These are phyloP conservation scores for Eutrema salsugineum DNA, from an alignment of 441 rosid species.

Conservation along the genomic window DNA sequence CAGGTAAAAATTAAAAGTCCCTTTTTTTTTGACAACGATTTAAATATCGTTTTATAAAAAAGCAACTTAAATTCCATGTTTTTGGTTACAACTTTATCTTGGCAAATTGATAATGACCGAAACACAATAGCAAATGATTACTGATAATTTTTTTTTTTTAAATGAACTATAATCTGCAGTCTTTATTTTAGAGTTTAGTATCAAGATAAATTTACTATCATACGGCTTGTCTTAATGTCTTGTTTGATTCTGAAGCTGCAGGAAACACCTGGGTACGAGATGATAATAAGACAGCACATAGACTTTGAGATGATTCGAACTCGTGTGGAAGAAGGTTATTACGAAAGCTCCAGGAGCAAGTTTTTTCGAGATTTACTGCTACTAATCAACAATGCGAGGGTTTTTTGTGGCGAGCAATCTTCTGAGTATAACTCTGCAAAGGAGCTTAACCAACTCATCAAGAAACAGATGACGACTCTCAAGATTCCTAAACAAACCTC, in stretches of 20 bases:
- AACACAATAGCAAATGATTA: not conserved
- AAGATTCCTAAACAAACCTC: conserved; percentile 9
- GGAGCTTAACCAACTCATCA: conserved; percentile 43
- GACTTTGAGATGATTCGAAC: conserved; percentile 45
- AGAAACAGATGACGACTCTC: conserved; percentile 31
- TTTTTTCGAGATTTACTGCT: conserved; percentile 55
- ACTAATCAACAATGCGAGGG: conserved; percentile 46
- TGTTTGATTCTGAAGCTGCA: conserved; percentile 29
- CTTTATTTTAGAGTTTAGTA: not conserved
- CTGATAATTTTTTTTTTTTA: not conserved
- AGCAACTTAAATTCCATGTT: too few relatives aligned
- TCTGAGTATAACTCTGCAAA: conserved; percentile 33
- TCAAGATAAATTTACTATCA: not conserved
- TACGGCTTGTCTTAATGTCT: not conserved
- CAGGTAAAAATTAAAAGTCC: conserved; percentile 38
- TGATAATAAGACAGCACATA: conserved; percentile 43
- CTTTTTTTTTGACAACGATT: not conserved
- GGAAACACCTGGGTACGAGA: conserved; percentile 40
- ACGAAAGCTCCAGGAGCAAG: conserved; percentile 34
- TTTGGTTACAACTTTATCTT: too few relatives aligned
- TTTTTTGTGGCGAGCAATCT: conserved; percentile 40
- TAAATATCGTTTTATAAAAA: too few relatives aligned
- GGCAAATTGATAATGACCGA: too few relatives aligned
- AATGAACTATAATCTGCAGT: too few relatives aligned
- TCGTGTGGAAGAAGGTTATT: conserved; percentile 42